These are phyloP conservation scores for Extremus antarcticus DNA, from an alignment of 495 filamentous ascomycete species.

Conservation along the genomic window DNA sequence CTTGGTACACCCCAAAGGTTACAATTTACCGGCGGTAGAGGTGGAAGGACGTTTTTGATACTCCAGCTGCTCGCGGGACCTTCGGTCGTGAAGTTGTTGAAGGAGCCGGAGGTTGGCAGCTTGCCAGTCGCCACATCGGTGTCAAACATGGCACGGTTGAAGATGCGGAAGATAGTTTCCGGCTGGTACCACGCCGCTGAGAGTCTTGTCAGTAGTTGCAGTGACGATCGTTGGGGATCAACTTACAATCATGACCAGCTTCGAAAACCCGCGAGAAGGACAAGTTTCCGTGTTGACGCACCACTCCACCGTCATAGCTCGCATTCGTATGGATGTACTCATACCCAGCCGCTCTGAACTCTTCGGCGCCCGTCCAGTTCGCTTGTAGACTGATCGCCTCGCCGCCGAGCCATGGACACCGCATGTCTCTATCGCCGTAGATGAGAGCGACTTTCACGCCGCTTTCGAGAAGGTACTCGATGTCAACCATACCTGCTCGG, in stretches of 20 bases:
- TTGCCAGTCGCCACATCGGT: conserved; percentile 27
- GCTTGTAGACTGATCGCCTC: conserved; percentile 18
- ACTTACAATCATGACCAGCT: conserved; percentile 9
- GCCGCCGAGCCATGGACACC: conserved; percentile 21
- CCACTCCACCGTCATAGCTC: conserved; percentile 19
- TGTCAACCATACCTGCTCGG: conserved; percentile 34
- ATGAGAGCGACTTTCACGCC: conserved; percentile 36
- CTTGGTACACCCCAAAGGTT: conserved; percentile 12
- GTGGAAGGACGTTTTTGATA: conserved; percentile 20
- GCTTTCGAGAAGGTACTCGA: conserved; percentile 41
- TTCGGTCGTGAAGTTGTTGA: conserved; percentile 15
- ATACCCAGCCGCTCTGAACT: conserved; percentile 22
- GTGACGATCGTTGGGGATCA: neutral
- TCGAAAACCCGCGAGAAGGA: conserved; percentile 24
- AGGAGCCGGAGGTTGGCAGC: neutral
- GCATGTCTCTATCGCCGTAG: conserved; percentile 45
- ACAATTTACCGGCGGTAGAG: conserved; percentile 8
- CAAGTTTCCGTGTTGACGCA: conserved; percentile 21
- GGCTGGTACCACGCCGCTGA: conserved; percentile 21
- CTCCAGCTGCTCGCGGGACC: conserved; percentile 17
- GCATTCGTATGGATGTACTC: conserved; percentile 16
- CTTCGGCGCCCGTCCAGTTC: conserved; percentile 7
- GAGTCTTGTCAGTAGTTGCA: conserved; percentile 3
- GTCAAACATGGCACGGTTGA: conserved; percentile 27
- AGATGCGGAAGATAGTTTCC: conserved; percentile 26